Conservation (phyloP, 179 eudicot genomes). For the Amaranthus tricolor region DNA sequence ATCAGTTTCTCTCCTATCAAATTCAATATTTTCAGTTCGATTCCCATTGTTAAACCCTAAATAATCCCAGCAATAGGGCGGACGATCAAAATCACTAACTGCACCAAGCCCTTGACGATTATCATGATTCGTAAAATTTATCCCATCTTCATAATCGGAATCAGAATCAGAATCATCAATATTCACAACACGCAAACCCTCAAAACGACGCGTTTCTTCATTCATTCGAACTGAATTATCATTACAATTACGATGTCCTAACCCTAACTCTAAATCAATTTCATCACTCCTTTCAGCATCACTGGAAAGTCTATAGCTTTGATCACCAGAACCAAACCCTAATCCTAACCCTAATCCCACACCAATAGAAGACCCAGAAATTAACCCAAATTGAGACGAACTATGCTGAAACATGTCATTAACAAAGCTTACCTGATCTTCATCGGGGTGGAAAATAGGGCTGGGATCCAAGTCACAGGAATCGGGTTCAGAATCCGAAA, state of each 20-base stretch:
- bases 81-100: constrained; percentile 38
- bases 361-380: constrained; percentile 14
- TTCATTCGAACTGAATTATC: background rate
- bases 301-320: constrained; percentile 2
- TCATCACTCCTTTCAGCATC: constrained; percentile 13
- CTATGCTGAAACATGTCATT: constrained; percentile 24
- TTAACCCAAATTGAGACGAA: constrained; percentile 5
- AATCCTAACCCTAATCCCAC: background rate
- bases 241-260: constrained; percentile 8
- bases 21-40: background rate
- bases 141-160: constrained; percentile 32
- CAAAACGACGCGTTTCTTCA: constrained; percentile 20
- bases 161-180: constrained; percentile 31
- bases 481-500: constrained; percentile 21
- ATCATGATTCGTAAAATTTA: background rate
- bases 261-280: constrained; percentile 41
- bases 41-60: constrained; percentile 33
- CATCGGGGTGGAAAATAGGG: constrained; percentile 4
- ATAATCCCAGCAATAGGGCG: constrained; percentile 44
- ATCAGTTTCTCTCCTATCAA: constrained; percentile 5
- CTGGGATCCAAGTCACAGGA: constrained; percentile 16
- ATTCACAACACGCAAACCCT: constrained; percentile 35
- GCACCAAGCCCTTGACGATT: constrained; percentile 24
- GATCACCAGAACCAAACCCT: constrained; percentile 10
- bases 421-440: constrained; percentile 29